phyloP scores from a whole-genome alignment of 345 rosid genomes.

The Barbarea vulgaris region DNA sequence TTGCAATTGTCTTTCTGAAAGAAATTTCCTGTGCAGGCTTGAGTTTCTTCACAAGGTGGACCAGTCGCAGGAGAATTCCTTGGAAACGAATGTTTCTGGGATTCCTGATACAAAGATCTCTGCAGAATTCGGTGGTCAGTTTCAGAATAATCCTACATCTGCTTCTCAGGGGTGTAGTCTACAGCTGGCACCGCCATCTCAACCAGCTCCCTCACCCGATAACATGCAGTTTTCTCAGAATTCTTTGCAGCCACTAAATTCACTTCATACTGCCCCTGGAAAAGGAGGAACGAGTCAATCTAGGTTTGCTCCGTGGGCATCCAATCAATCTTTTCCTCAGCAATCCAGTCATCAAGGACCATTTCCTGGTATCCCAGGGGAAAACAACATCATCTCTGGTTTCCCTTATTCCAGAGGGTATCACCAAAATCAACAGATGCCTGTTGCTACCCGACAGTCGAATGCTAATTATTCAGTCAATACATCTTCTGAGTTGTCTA shows the following conservation, averaged over 20 bases:
- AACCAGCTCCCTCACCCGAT: constrained; percentile 49
- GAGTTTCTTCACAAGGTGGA: constrained; percentile 92
- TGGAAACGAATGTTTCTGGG: constrained; percentile 49
- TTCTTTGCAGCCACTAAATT: constrained; percentile 40
- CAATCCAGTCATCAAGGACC: constrained; percentile 50
- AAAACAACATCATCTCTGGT: constrained; percentile 45
- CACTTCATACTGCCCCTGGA: constrained; percentile 44
- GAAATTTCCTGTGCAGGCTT: constrained; percentile 52
- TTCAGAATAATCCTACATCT: constrained; percentile 57
- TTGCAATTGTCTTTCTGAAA: constrained; percentile 4
- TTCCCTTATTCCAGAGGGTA: constrained; percentile 54
- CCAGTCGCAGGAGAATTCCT: constrained; percentile 54
- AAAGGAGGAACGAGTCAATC: constrained; percentile 47
- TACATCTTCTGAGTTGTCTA: constrained; percentile 45
- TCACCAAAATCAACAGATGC: constrained; percentile 47
- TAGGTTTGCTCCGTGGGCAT: constrained; percentile 52
- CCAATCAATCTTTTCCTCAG: constrained; percentile 47
- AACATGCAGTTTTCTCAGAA: constrained; percentile 45
- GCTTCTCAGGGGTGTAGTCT: constrained; percentile 77
- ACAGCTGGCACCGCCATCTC: constrained; percentile 84
- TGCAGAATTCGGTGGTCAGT: constrained; percentile 59
- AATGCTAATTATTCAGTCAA: constrained; percentile 38
- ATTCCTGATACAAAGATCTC: constrained; percentile 53
- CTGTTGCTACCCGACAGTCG: constrained; percentile 45
- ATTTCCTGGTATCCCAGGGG: constrained; percentile 44